phyloP scores from a whole-genome alignment of 2,329 filamentous ascomycete genomes.

The Aspergillus vadensis region DNA sequence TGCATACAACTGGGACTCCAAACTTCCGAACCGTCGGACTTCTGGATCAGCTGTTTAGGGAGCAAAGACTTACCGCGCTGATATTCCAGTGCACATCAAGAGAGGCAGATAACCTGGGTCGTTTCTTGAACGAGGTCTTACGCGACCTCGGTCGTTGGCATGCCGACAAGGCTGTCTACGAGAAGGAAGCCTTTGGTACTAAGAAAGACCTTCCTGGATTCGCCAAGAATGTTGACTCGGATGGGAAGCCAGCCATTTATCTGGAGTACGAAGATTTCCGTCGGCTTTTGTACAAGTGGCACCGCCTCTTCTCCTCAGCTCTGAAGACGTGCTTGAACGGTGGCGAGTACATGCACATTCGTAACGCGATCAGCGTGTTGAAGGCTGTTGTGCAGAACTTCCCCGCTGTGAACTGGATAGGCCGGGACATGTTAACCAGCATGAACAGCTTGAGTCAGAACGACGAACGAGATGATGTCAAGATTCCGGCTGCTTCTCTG shows the following conservation, averaged over 20 bases:
- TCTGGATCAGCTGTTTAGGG: conserved; percentile 79
- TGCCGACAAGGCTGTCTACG: conserved; percentile 71
- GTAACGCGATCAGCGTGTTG: conserved; percentile 88
- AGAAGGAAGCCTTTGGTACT: conserved; percentile 74
- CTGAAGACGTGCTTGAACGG: conserved; percentile 79
- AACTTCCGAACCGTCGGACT: conserved; percentile 85
- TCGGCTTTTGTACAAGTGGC: conserved; percentile 85
- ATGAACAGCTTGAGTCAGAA: conserved; percentile 48
- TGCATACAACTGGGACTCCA: conserved; percentile 80
- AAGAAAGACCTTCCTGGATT: conserved; percentile 74
- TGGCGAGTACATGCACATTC: conserved; percentile 95
- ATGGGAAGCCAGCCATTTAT: conserved; percentile 70
- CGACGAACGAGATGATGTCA: conserved; percentile 52
- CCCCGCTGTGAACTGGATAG: conserved; percentile 88
- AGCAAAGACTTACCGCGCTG: conserved; percentile 75
- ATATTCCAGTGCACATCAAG: conserved; percentile 89
- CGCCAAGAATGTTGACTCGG: conserved; percentile 68
- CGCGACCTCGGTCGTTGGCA: conserved; percentile 85
- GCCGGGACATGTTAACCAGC: conserved; percentile 49
- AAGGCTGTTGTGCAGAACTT: conserved; percentile 80
- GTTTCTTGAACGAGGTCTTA: conserved; percentile 81
- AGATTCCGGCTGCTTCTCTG: conserved; percentile 52
- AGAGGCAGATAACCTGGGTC: conserved; percentile 90
- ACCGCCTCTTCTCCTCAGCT: conserved; percentile 76
- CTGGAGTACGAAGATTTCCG: conserved; percentile 86